Conservation (phyloP, 306 rosid species). For the Quercus mongolica region DNA sequence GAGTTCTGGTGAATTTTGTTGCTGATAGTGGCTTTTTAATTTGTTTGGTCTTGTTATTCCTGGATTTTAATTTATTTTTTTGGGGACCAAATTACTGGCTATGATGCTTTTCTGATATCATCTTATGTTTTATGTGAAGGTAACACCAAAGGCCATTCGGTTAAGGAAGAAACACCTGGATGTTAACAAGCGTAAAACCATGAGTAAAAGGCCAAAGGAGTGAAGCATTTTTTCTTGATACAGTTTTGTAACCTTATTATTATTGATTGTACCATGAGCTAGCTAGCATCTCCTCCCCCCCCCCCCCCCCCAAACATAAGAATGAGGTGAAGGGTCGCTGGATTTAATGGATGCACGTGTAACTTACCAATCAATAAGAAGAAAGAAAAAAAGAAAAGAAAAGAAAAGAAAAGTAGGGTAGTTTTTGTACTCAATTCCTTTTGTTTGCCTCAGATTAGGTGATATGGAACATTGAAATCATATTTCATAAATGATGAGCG, state of each 20-base stretch:
- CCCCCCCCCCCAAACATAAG: too few species aligned
- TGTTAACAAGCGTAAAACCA: constrained; percentile 78
- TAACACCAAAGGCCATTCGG: constrained; percentile 87
- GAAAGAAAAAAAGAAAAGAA: rapidly evolving
- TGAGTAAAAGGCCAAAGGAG: constrained; percentile 79
- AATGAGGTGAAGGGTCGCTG: too few species aligned
- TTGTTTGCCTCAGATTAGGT: constrained; percentile 27
- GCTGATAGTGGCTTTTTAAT: not conserved
- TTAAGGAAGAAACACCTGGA: constrained; percentile 89
- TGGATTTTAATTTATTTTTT: not conserved
- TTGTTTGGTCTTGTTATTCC: not conserved
- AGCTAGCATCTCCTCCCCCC: not conserved
- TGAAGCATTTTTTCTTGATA: constrained; percentile 30
- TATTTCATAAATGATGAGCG: constrained; percentile 24
- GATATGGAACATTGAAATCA: constrained; percentile 11
- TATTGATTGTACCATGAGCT: constrained; percentile 1
- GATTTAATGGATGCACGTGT: too few species aligned
- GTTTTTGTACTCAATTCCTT: constrained; percentile 17
- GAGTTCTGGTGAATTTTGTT: not conserved
- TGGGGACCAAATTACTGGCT: not conserved
- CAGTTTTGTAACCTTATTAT: constrained; percentile 25
- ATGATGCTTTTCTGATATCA: not conserved
- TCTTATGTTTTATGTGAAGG: constrained; percentile 40
- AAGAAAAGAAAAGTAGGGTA: not conserved
- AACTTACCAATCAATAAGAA: too few species aligned